Evolutionary conservation across 495 filamentous ascomycete genomes (phyloP), one percentile per base, ranked within the genome.

Genomic region (Aspergillus incahuasiensis): DNA sequence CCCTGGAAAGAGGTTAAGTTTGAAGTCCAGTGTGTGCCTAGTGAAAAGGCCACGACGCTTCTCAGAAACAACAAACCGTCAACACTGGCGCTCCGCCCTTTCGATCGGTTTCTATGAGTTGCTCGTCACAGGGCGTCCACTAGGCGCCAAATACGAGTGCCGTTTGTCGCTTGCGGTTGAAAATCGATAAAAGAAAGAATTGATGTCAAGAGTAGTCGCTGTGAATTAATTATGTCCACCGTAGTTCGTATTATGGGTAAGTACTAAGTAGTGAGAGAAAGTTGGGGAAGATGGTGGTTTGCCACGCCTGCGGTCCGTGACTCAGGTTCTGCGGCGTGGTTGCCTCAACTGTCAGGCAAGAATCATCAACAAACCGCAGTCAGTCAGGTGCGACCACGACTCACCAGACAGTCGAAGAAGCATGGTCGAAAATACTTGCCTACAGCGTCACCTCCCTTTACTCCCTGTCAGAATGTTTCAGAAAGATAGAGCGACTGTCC

Each of bases 101-200:
- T 63, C 61, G 50, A 63, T 63, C 42, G 41, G 51, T 57, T 63
- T 63, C 61, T 52, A 63, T 59, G 32, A n/a, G 48, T 39, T 39
- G 28, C 49, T 28, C 32, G 39, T 24, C 13, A 54, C 25, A 59
- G 52, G 53, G 58, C 58, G 61, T 50, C 54, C 46, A 25, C 39
- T 39, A 56, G 46, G 54, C 46, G 44, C 40, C 54, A 16, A 50
- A 34, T 47, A 15, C n/a, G 15, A 35, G n/a, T 46, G 25, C 34
- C 25, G 16, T 34, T 20, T 48, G 35, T 55, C 19, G 34, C 5
- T 44, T 53, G 8, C 39, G 5, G 12, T 20, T 25, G 7, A 7
- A 21, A 39, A 45, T 21, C 6, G 41, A 21, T 13, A 18, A 3
- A 18, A 40, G 8, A n/a, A 16, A 18, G 1, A 18, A 40, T 40